Conservation (phyloP, 1,284 basidiomycete genomes). For the Exsudoporus floridanus region DNA sequence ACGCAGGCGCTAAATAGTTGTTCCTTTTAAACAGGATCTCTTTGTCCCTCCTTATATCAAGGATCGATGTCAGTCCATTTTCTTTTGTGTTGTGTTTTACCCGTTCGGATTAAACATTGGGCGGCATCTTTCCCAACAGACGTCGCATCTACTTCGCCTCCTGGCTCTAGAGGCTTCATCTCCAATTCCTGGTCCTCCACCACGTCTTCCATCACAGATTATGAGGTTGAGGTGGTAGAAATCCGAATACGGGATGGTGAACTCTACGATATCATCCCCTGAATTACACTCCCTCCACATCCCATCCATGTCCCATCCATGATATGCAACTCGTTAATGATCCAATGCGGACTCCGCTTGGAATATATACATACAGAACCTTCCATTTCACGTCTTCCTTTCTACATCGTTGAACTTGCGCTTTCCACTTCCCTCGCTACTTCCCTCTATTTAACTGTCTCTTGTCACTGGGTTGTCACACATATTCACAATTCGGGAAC, state of each 20-base stretch:
- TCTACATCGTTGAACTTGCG: conserved; percentile 9
- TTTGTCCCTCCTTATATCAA: conserved; percentile 85
- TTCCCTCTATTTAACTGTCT: not conserved
- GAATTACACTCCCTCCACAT: conserved; percentile 17
- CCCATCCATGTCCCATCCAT: conserved; percentile 6
- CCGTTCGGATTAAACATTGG: not conserved
- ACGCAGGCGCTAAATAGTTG: conserved; percentile 5
- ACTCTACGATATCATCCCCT: conserved; percentile 72
- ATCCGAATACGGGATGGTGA: conserved; percentile 77
- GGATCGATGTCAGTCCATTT: conserved; percentile 70
- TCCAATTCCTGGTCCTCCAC: conserved; percentile 68
- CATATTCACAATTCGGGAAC: conserved; percentile 9
- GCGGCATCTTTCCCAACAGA: conserved; percentile 43
- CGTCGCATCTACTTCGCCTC: conserved; percentile 77
- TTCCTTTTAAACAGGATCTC: conserved; percentile 53
- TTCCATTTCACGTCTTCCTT: conserved; percentile 2
- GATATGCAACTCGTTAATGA: conserved; percentile 12
- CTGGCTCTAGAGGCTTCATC: conserved; percentile 61
- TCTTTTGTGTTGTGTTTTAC: conserved; percentile 12
- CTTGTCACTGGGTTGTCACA: not conserved
- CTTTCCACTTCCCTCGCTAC: conserved; percentile 5
- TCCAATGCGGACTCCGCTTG: conserved; percentile 11
- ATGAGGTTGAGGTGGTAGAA: conserved; percentile 82
- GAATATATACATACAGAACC: conserved; percentile 13
- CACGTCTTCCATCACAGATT: conserved; percentile 61